Evolutionary conservation across 805 yeast species (phyloP), one percentile per base, ranked within the genome.

Genomic region (Saccharomycopsis sp.): DNA sequence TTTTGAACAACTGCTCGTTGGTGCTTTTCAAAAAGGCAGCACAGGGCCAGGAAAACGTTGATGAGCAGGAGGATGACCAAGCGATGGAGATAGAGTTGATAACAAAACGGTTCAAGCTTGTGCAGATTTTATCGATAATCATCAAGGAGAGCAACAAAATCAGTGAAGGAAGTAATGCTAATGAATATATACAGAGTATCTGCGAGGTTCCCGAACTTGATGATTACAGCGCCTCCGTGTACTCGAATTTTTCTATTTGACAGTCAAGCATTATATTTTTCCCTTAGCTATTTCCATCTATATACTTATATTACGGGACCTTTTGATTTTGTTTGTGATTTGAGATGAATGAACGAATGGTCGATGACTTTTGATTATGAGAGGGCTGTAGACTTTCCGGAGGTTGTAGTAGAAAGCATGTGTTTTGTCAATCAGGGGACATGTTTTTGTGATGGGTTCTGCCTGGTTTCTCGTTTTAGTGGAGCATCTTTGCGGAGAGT

Each of bases 171-270:
- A 69, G 72, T 55, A 70, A 72, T 16, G 66, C 70, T 8, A 76
- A 77, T 60, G 80, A 75, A 59, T 79, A 77, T 62, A 64, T 81
- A 9, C 68, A 70, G 20, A 70, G 74, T 2, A 71, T 84, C 78
- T 77, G 79, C 63, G 72, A 72, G 59, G 70, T 77, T 34, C 84
- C 81, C 16, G 90, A 84, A 62, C 77, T 91, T 58, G 95, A 89
- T 63, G 97, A 90, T 60, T 78, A 91, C 64, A 85, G 96, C 71
- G 97, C 97, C 2, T 79, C 90, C 63, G 91, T 91, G 7, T 91
- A 91, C 70, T 86, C 96, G 18, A 90, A 90, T 66, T 89, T 87
- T 64, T 70, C 68, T 20, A 53, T 62, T 18, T 62, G 47, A 50
- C 8, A 34, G 16, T n/a, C n/a, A n/a, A n/a, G n/a, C n/a, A n/a